phyloP scores from a whole-genome alignment of 2,329 filamentous ascomycete species.

The Monosporascus sp. region DNA sequence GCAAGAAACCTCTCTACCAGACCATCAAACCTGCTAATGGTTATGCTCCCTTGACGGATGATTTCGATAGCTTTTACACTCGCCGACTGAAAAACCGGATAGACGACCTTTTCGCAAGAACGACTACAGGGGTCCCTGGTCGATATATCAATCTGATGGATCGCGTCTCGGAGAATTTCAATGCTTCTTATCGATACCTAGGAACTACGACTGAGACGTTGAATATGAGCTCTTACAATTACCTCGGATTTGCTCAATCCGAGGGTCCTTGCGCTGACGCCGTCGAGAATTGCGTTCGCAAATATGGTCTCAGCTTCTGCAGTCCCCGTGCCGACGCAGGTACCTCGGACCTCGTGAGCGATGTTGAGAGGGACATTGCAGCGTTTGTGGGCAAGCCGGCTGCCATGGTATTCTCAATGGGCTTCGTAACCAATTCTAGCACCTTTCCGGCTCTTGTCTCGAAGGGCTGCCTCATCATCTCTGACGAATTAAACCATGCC shows the following conservation, averaged over 20 bases:
- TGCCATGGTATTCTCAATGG: slow-evolving; percentile 98
- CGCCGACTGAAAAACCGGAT: slow-evolving; percentile 88
- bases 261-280: slow-evolving; percentile 94
- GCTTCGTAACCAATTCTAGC: slow-evolving; percentile 91
- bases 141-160: slow-evolving; percentile 91
- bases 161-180: slow-evolving; percentile 85
- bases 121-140: slow-evolving; percentile 88
- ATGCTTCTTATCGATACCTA: slow-evolving; percentile 81
- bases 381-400: slow-evolving; percentile 90
- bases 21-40: slow-evolving; percentile 79
- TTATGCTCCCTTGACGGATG: slow-evolving; percentile 91
- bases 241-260: slow-evolving; percentile 95
- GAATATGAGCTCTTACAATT: slow-evolving; percentile 99
- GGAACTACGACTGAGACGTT: slow-evolving; percentile 91
- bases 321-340: slow-evolving; percentile 81
- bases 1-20: slow-evolving; percentile 73
- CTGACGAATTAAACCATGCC: slow-evolving; percentile 95
- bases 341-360: slow-evolving; percentile 78
- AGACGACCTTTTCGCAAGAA: slow-evolving; percentile 93
- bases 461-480: slow-evolving; percentile 91
- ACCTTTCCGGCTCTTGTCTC: slow-evolving; percentile 88
- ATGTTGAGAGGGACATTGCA: slow-evolving; percentile 87
- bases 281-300: slow-evolving; percentile 78
- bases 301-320: slow-evolving; percentile 76
- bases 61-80: slow-evolving; percentile 99